Percentiles rank a stretch among this genome's conserved stretches.
Evolutionary conservation across 202 grass and related monocot species (phyloP).

Genomic region (Bolboschoenoplectus hybrid): DNA sequence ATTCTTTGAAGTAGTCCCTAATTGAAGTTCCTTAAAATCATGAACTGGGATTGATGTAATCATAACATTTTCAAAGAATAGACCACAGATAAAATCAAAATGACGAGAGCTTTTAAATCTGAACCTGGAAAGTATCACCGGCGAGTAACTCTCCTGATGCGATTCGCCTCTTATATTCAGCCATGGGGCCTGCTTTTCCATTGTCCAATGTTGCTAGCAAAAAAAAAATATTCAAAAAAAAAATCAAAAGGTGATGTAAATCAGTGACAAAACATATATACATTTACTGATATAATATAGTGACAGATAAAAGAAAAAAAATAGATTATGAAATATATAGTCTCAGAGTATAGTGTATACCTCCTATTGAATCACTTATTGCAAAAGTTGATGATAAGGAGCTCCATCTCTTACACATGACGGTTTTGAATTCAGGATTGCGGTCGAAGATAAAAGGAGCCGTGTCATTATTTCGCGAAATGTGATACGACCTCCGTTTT

Average conservation of each 20-base stretch:
- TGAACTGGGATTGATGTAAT: no score
- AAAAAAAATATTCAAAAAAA: conserved; percentile 21
- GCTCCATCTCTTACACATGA: conserved; percentile 37
- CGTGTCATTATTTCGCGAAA: conserved; percentile 7
- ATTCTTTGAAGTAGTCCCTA: not conserved
- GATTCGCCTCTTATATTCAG: conserved; percentile 80
- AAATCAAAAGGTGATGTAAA: not conserved
- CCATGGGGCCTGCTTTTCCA: conserved; percentile 61
- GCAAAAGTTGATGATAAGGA: conserved; percentile 47
- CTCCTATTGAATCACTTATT: conserved; percentile 53
- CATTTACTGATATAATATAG: not conserved
- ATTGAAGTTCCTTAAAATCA: not conserved
- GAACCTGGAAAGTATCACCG: conserved; percentile 89
- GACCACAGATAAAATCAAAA: no score
- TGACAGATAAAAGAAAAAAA: conserved; percentile 19
- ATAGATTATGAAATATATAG: not conserved
- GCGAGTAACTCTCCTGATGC: conserved; percentile 71
- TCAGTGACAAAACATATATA: not conserved
- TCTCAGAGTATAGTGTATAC: conserved; percentile 29
- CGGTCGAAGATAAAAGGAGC: not conserved
- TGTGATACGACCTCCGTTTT: not conserved
- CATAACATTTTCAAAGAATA: no score
- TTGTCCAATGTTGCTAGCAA: conserved; percentile 42
- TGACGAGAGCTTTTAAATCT: not conserved
- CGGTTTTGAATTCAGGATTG: not conserved